A percentile compares a stretch with the other conserved stretches of the same genome.
Conservation (phyloP, 139 green algal species). For the Chlorella sorokiniana region DNA sequence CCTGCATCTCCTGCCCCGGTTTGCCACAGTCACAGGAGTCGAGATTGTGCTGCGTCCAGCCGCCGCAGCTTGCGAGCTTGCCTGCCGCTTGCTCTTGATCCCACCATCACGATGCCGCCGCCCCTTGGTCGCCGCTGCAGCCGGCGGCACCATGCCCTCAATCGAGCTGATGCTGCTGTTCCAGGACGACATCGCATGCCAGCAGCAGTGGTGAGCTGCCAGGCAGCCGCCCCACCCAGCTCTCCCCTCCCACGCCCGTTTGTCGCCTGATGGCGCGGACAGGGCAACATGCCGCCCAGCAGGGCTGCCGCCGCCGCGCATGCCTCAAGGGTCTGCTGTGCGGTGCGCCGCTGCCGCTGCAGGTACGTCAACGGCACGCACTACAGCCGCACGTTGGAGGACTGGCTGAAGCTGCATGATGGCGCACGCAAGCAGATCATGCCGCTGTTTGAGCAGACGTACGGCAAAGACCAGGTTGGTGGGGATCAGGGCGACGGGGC, state of each 20-base stretch:
- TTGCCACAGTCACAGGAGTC: too few species aligned
- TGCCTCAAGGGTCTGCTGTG: too few species aligned
- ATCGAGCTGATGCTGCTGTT: conserved; percentile 91
- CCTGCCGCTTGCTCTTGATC: neutral
- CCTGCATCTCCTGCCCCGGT: too few species aligned
- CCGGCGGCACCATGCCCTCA: conserved; percentile 92
- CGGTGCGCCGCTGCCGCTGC: neutral
- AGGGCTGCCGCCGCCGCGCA: too few species aligned
- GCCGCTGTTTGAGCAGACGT: conserved; percentile 64
- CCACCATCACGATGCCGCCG: too few species aligned
- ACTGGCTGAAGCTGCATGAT: conserved; percentile 87
- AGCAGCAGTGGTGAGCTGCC: conserved; percentile 61
- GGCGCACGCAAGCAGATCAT: conserved; percentile 35
- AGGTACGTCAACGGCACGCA: conserved; percentile 86
- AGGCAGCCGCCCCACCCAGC: too few species aligned
- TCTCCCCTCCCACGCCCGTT: too few species aligned
- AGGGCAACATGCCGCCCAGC: too few species aligned
- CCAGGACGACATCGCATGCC: conserved; percentile 80
- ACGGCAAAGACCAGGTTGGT: conserved; percentile 54
- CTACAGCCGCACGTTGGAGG: conserved; percentile 87
- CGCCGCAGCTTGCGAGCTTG: too few species aligned
- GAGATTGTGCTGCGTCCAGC: too few species aligned
- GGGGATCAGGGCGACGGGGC: neutral
- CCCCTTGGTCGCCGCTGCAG: neutral
- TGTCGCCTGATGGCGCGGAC: too few species aligned